phyloP scores from a whole-genome alignment of 2,329 filamentous ascomycete genomes.

The Ophiostoma ips region DNA sequence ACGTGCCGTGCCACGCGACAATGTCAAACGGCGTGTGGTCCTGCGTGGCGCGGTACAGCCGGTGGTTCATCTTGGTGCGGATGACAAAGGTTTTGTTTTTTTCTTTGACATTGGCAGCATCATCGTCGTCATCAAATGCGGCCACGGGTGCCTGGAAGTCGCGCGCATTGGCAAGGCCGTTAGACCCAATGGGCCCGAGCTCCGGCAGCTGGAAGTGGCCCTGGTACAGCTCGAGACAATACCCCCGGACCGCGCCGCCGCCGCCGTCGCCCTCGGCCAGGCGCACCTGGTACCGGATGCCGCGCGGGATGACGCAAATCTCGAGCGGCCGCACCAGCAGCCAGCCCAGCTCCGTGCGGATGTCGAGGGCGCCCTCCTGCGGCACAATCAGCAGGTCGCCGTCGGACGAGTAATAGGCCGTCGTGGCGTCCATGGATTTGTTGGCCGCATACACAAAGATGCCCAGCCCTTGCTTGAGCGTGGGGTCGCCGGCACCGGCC shows the following conservation, averaged over 20 bases:
- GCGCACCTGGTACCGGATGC: slow-evolving; percentile 59
- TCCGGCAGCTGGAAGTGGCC: slow-evolving; percentile 60
- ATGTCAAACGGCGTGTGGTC: slow-evolving; percentile 61
- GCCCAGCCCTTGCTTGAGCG: slow-evolving; percentile 63
- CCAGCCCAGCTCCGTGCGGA: slow-evolving; percentile 63
- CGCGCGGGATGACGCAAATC: slow-evolving; percentile 62
- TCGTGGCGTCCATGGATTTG: slow-evolving; percentile 57
- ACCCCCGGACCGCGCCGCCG: too few species aligned
- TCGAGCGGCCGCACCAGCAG: slow-evolving; percentile 66
- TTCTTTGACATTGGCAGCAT: slow-evolving; percentile 29
- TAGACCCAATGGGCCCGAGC: slow-evolving; percentile 59
- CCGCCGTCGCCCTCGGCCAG: slow-evolving; percentile 19
- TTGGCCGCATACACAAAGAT: slow-evolving; percentile 72
- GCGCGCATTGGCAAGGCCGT: slow-evolving; percentile 58
- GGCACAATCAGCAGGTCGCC: slow-evolving; percentile 66
- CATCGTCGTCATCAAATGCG: slow-evolving; percentile 46
- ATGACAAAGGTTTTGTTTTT: slow-evolving; percentile 29
- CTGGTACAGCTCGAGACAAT: slow-evolving; percentile 62
- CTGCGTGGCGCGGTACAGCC: slow-evolving; percentile 51
- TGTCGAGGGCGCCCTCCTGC: slow-evolving; percentile 60
- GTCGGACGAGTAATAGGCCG: slow-evolving; percentile 75
- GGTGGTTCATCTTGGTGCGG: slow-evolving; percentile 52
- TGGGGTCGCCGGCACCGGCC: slow-evolving; percentile 66
- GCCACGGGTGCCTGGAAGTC: slow-evolving; percentile 66
- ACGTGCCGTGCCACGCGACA: slow-evolving; percentile 68